Evolutionary conservation across 345 rosid species (phyloP), one percentile per base, ranked within the genome.

Genomic region (Dipteronia sinensis): DNA sequence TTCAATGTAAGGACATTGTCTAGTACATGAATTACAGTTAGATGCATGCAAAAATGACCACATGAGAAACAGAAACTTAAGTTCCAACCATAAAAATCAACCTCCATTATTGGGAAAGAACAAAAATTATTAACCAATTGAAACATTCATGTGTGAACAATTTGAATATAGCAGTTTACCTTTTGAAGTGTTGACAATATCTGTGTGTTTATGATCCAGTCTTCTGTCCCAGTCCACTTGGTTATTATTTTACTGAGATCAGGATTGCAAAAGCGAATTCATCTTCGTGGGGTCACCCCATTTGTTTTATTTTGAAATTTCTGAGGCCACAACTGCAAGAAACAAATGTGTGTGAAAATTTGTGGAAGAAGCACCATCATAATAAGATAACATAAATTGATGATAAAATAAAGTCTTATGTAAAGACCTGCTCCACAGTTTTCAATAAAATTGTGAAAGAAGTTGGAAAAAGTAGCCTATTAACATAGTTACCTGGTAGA

Each of bases 281-380:
- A 88, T 81, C 87, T 88, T 74, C 90, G 82, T 6, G 88, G 88
- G 20, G 92, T 88, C 81, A 86, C 88, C 42, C 90, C 92, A 79
- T 87, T 85, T 12, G 90, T 88, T 75, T 88, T 88, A 51, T 88
- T 88, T 65, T 83, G 88, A 80, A 88, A 86, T 65, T 88, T 88
- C 81, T 85, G 84, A 22, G 88, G 90, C 86, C 92, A 88, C 58
- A 88, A 34, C 90, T 86, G 84, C 73, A 76, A 76, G 49, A 68
- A 22, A 51, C 17, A 6, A 47, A 80, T 56, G 10, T 17, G 51
- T 58, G 31, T 29, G 67, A 15, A 31, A 55, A 42, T 62, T 11
- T 13, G 49, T 47, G 65, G 53, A 51, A 58, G 44, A 44, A 69
- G 17, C 42, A 34, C 49, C 13, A 56, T 15, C 1, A 10, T 20